Conservation (phyloP, 805 yeast genomes). For the Danielia reshetovae region DNA sequence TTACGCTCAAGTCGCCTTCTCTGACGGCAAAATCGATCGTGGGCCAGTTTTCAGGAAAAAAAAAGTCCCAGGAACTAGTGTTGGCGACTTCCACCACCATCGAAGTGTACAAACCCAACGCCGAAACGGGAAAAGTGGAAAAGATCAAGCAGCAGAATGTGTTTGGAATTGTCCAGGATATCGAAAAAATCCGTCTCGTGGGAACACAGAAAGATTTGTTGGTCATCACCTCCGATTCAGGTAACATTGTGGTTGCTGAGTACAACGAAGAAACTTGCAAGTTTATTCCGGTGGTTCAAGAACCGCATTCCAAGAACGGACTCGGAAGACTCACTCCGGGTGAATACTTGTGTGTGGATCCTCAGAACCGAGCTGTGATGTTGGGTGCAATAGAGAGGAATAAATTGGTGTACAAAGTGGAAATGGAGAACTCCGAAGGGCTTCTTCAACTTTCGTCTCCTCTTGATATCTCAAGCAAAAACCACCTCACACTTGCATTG, state of each 20-base stretch:
- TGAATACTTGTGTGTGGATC: conserved; percentile 64
- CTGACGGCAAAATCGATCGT: conserved; percentile 52
- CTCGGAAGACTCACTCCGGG: conserved; percentile 75
- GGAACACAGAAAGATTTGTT: conserved; percentile 56
- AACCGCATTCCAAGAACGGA: conserved; percentile 72
- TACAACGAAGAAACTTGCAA: conserved; percentile 32
- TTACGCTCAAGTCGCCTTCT: conserved; percentile 63
- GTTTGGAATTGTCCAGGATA: conserved; percentile 55
- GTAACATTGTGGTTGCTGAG: conserved; percentile 56
- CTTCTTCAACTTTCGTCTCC: conserved; percentile 62
- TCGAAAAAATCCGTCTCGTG: conserved; percentile 48
- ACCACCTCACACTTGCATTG: conserved; percentile 48
- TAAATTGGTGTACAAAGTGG: conserved; percentile 65
- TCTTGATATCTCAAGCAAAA: conserved; percentile 56
- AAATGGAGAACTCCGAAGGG: conserved; percentile 40
- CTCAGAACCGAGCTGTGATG: conserved; percentile 65
- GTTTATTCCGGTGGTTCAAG: conserved; percentile 51
- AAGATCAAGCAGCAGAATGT: conserved; percentile 41
- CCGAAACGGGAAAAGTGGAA: conserved; percentile 52
- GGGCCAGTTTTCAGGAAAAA: conserved; percentile 60
- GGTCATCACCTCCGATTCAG: conserved; percentile 77
- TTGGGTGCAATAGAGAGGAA: conserved; percentile 69
- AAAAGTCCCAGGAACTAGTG: conserved; percentile 59
- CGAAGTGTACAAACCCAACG: conserved; percentile 50
- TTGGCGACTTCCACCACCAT: conserved; percentile 53